Base-by-base conservation (phyloP, 371 early-diverging fungal genomes). In the Smittium culicis region DNA sequence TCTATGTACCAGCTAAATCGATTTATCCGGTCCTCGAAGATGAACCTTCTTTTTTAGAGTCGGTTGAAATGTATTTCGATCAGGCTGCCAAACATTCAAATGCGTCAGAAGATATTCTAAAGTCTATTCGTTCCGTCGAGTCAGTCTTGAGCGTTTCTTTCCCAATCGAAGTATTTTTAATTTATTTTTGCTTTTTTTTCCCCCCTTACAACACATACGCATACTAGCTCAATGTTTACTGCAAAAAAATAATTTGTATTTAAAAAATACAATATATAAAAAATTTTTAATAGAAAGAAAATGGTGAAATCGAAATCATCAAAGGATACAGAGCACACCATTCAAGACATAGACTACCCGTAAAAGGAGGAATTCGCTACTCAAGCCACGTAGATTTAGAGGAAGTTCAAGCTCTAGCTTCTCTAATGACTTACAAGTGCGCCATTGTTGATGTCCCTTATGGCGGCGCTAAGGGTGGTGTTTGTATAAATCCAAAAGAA, bases 361-460 rank as follows among this genome's bases (percentile, higher is more conserved):
- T 87, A 69, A 91, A 92, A 79, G 91, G 90, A 69, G 92, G 92
- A 69, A 90, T 90, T 67, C 87, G 90, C 61, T 90, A 83, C 74
- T 85, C 88, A 54, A 81, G 85, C 33, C 87, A 87, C 68, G 92
- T 91, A 25, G 89, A 90, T 72, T 74, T 90, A 54, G 85, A 92
- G 70, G 93, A 92, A 75, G 93, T 92, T 29, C 87, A 88, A 77
- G 82, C 83, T 1, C 74, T 82, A 5, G 80, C 82, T 0, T 73
- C 78, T 14, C 78, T 79, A 69, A 92, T 92, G 93, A 92, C 93
- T 29, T 92, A 84, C 80, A 92, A 92, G 79, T 91, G 91, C 77
- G 93, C 93, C 56, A 88, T 92, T 34, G 91, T 92, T 31, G 92
- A 92, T 77, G 93, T 92, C 66, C 92, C 92, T 65, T 91, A 85